These are phyloP conservation scores for Colletotrichum sojae DNA, from an alignment of 2,329 filamentous ascomycete genomes.

Conservation along the genomic window DNA sequence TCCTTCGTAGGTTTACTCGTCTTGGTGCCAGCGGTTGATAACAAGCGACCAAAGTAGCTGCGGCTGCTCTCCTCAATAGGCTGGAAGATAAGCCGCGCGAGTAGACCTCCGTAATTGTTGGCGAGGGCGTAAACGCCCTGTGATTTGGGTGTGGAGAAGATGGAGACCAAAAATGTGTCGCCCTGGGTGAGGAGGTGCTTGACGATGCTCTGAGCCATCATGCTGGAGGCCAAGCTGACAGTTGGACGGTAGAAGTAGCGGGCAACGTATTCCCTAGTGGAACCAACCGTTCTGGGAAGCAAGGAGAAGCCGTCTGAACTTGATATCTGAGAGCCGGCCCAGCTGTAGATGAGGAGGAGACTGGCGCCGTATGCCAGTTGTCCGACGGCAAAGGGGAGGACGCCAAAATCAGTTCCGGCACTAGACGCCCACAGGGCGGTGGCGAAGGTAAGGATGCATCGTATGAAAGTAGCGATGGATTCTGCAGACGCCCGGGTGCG, in stretches of 20 bases:
- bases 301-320: constrained; percentile 77
- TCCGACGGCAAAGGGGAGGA: constrained; percentile 90
- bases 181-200: constrained; percentile 97
- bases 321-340: constrained; percentile 71
- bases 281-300: constrained; percentile 60
- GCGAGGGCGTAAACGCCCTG: constrained; percentile 95
- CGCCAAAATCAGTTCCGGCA: constrained; percentile 72
- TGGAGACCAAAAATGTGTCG: constrained; percentile 88
- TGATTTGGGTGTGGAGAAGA: constrained; percentile 81
- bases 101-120: constrained; percentile 92
- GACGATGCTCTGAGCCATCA: constrained; percentile 89
- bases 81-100: constrained; percentile 92
- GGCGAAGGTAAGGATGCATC: constrained; percentile 82
- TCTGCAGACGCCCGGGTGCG: constrained; percentile 86
- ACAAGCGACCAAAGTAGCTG: constrained; percentile 87
- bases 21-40: constrained; percentile 58
- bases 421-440: constrained; percentile 75
- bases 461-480: constrained; percentile 82
- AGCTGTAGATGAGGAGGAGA: constrained; percentile 79
- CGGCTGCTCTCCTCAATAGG: constrained; percentile 95
- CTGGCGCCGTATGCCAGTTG: constrained; percentile 82
- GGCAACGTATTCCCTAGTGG: constrained; percentile 60
- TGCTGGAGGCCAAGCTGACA: constrained; percentile 80
- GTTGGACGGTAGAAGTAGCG: constrained; percentile 79
- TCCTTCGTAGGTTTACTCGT: constrained; percentile 43